Evolutionary conservation across 1,139 yeast species (phyloP).

Genomic region (Hyphopichia khmerensis): DNA sequence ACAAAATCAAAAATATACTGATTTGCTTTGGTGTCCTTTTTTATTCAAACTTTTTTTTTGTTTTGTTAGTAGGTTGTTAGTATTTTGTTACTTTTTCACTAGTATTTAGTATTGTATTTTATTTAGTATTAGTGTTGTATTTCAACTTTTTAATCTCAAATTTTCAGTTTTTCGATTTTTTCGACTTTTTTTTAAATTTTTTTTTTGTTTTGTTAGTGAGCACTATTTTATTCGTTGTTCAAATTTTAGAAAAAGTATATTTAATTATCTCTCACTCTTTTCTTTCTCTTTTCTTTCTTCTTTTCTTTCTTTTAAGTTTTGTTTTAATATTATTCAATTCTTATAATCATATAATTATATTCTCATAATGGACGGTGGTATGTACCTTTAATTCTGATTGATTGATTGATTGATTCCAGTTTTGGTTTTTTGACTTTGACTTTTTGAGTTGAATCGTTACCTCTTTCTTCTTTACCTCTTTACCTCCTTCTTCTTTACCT

Average conservation of each 20-base stretch:
- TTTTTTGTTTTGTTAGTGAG: background rate
- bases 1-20: slow-evolving; percentile 3
- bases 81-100: no score
- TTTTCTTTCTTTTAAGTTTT: background rate
- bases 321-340: slow-evolving; percentile 5
- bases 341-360: slow-evolving; percentile 13
- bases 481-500: no score
- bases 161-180: background rate
- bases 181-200: background rate
- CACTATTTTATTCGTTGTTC: no score
- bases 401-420: slow-evolving; percentile 11
- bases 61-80: no score
- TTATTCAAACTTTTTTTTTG: slow-evolving; percentile 11
- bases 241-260: slow-evolving; percentile 10
- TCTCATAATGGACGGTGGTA: slow-evolving; percentile 49
- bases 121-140: no score
- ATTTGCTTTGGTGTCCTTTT: slow-evolving; percentile 9
- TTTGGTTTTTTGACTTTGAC: no score
- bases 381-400: slow-evolving; percentile 20
- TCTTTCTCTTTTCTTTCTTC: background rate
- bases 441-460: no score
- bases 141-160: background rate
- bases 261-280: background rate
- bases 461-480: no score
- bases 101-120: no score